phyloP scores from a whole-genome alignment of 306 rosid genomes.

The Biancaea sappan region DNA sequence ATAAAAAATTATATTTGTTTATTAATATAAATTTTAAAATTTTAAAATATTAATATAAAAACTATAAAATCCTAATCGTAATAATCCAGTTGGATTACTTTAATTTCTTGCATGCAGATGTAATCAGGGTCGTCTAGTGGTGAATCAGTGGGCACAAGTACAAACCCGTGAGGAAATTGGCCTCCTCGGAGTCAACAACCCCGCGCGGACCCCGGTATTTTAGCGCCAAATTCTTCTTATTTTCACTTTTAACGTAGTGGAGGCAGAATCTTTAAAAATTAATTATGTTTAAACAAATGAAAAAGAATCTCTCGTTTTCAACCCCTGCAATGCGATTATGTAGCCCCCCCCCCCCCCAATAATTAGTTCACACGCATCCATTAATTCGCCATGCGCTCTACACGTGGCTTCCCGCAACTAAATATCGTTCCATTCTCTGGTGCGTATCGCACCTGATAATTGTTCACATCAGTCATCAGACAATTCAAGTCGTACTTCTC shows the following conservation, averaged over 20 bases:
- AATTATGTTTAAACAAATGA: too few species aligned
- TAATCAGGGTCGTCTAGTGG: too few species aligned
- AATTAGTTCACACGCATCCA: conserved; percentile 14
- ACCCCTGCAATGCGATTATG: background rate
- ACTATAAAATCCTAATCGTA: too few species aligned
- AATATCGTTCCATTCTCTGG: background rate
- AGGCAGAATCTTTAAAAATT: conserved; percentile 9
- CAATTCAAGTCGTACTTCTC: background rate
- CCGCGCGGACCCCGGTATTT: conserved; percentile 18
- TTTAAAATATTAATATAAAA: too few species aligned
- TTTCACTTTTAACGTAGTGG: conserved; percentile 30
- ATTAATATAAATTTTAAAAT: too few species aligned
- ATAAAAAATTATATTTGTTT: too few species aligned
- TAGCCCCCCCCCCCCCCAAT: conserved; percentile 22
- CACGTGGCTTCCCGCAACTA: conserved; percentile 21
- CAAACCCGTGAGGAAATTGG: background rate
- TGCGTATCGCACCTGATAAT: conserved; percentile 20
- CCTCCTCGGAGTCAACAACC: conserved; percentile 20
- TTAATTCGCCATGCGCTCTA: background rate
- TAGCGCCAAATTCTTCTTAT: conserved; percentile 48
- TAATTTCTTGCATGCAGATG: too few species aligned
- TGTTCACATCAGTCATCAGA: background rate
- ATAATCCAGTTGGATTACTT: too few species aligned
- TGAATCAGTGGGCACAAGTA: too few species aligned
- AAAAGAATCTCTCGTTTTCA: conserved; percentile 37